Base-by-base conservation (phyloP, 768 basidiomycete species). In the Panaeolus cyanescens region DNA sequence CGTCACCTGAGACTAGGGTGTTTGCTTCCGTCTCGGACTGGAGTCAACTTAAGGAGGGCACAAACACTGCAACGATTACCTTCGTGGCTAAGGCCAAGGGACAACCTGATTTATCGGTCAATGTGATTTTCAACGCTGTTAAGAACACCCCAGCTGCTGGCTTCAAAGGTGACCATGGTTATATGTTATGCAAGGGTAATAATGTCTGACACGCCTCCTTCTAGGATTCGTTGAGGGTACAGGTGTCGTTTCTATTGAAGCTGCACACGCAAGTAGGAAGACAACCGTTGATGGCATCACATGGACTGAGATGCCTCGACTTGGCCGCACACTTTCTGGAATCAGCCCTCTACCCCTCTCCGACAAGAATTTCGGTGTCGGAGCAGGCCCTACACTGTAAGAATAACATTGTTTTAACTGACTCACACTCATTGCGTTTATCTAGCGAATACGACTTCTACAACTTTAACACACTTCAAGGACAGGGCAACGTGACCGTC, bases 161-260 rank as follows among this genome's bases (percentile, higher is more conserved):
- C 32, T 87, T 86, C 73, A 80, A 79, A 64, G 86, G 86, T 82
- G 58, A 12, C n/a, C n/a, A n/a, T n/a, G n/a, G n/a, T n/a, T n/a
- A n/a, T n/a, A n/a, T n/a, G n/a, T n/a, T n/a, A n/a, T n/a, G n/a
- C n/a, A 28, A 53, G 15, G 25, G 28, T 40, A 31, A 30, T 42
- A 32, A 54, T 20, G 25, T 39, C 40, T 32, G 31, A 25, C 13
- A 17, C n/a, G n/a, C 19, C 33, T 34, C 33, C 13, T 13, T 13
- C 40, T 25, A 82, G 86, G 87, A 3, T 86, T 88, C 64, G 81
- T 91, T 25, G 87, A 90, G 64, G 85, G 81, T 20, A 79, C 84
- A 42, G 87, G 88, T 12, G 83, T 80, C 19, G 77, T 91, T 37
- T 84, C 85, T 1, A 87, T 90, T 30, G 88, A 91, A 66, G 89